A percentile compares a stretch with the other conserved stretches of the same genome.
phyloP scores from a whole-genome alignment of 139 green algal species.

The Coelastrella sp. region DNA sequence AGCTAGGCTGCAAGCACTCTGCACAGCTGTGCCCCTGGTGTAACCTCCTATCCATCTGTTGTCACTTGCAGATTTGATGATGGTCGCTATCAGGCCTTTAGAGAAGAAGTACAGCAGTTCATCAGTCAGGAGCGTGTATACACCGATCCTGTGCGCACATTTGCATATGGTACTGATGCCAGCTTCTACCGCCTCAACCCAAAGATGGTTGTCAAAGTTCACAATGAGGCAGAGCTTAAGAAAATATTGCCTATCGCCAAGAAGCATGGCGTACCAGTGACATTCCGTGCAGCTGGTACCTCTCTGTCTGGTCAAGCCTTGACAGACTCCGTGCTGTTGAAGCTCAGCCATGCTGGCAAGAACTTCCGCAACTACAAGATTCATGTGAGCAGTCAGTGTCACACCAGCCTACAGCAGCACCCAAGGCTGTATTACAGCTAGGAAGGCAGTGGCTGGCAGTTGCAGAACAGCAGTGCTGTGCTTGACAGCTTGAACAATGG shows the following conservation, averaged over 20 bases:
- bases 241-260: constrained; percentile 89
- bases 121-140: constrained; percentile 85
- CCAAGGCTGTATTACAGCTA: too few species aligned
- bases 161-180: constrained; percentile 96
- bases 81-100: constrained; percentile 90
- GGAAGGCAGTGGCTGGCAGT: too few species aligned
- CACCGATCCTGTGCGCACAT: constrained; percentile 92
- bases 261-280: constrained; percentile 91
- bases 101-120: constrained; percentile 83
- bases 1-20: too few species aligned
- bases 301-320: constrained; percentile 94
- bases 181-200: constrained; percentile 95
- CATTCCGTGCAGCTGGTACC: constrained; percentile 95
- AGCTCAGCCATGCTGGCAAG: constrained; percentile 95
- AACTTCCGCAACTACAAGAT: constrained; percentile 96
- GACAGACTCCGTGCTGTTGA: constrained; percentile 95
- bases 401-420: background rate
- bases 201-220: constrained; percentile 88
- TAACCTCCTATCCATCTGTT: constrained; percentile 28
- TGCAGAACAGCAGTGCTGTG: too few species aligned
- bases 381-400: constrained; percentile 67
- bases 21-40: constrained; percentile 45
- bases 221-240: constrained; percentile 91
- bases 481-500: too few species aligned
- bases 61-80: constrained; percentile 78